These are phyloP conservation scores for Cystobasidium slooffiae DNA, from an alignment of 1,284 basidiomycete species.

Conservation along the genomic window DNA sequence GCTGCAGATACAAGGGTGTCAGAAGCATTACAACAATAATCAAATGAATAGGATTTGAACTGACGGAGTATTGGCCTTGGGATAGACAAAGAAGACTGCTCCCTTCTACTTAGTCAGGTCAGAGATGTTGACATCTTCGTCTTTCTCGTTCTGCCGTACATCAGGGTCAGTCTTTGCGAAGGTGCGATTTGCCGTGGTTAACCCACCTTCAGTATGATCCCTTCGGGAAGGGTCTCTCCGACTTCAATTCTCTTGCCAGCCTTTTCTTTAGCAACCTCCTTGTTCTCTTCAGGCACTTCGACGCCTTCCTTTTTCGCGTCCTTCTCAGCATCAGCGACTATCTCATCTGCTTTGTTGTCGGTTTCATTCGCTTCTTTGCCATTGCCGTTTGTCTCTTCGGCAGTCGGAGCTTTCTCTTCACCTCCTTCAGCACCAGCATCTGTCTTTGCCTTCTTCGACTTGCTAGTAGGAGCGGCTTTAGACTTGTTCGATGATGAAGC, in stretches of 20 bases:
- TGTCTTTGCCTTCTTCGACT: constrained; percentile 41
- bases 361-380: neutral
- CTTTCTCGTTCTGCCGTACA: constrained; percentile 34
- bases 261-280: constrained; percentile 11
- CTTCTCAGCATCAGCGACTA: constrained; percentile 18
- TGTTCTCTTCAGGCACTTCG: constrained; percentile 35
- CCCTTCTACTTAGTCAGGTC: constrained; percentile 44
- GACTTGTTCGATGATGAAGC: constrained; percentile 4
- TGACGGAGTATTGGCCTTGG: constrained; percentile 43
- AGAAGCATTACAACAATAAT: neutral
- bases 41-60: neutral
- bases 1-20: neutral
- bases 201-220: constrained; percentile 39
- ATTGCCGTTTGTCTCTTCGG: constrained; percentile 1
- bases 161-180: neutral
- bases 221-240: constrained; percentile 39
- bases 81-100: constrained; percentile 48
- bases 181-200: neutral
- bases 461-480: constrained; percentile 5
- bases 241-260: constrained; percentile 37
- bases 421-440: constrained; percentile 8
- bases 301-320: constrained; percentile 33
- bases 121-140: constrained; percentile 40
- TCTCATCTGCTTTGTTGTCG: constrained; percentile 9
- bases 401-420: constrained; percentile 2